Evolutionary conservation across 2,329 filamentous ascomycete genomes (phyloP), one percentile per base, ranked within the genome.

Genomic region (Chaetomium sp.): DNA sequence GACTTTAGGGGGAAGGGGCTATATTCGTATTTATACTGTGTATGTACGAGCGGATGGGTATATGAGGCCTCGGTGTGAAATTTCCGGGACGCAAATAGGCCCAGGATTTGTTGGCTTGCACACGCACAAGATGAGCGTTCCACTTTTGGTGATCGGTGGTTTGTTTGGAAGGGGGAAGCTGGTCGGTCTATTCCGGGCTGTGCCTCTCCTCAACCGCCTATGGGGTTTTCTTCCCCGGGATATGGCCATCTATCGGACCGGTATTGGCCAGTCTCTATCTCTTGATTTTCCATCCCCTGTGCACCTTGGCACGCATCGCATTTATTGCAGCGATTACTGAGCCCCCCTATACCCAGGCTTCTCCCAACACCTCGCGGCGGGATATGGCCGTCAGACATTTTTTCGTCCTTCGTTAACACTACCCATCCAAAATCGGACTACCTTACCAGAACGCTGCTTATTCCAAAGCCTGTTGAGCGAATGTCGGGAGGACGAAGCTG

Each of bases 401-500:
- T 45, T 4, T 19, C n/a, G 5, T 33, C 10, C 8, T 36, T 12
- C n/a, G 1, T 46, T n/a, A 11, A 11, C 48, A 32, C 12, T 34
- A 44, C 34, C 49, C 48, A 48, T 46, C 27, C 2, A 27, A 27
- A 27, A 27, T 27, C 19, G 19, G 19, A 27, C 19, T 27, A 27
- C 19, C 12, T 5, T 9, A 5, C 12, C 42, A 12, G n/a, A 6
- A 5, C 7, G 5, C 19, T 27, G 19, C 49, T 69, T 79, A 84
- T 73, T 82, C 70, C 64, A 86, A 76, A 55, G 81, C 82, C 81
- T 92, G 87, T 72, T 89, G 85, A 57, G 92, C 92, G 73, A 97
- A 99, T 71, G 84, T 96, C 60, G 94, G 94, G 71, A 99, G 80
- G 61, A 97, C 75, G 73, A 97, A 99, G 72, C 86, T 85, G 60